Evolutionary conservation across 2,329 filamentous ascomycete species (phyloP).

Genomic region (Westerdykella sp.): DNA sequence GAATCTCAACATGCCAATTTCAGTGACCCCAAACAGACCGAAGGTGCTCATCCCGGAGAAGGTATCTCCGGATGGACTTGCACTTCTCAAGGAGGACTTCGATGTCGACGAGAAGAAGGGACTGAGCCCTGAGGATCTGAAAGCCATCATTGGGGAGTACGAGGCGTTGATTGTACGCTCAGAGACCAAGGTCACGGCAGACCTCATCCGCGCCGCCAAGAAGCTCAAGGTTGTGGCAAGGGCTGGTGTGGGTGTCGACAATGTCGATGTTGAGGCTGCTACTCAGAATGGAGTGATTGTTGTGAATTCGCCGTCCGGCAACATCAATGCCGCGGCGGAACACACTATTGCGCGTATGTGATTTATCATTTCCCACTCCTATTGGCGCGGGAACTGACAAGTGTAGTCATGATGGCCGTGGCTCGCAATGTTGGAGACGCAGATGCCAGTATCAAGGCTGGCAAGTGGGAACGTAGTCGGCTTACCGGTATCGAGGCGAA

Average conservation of each 20-base stretch:
- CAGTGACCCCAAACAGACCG: constrained; percentile 27
- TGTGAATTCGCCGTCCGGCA: constrained; percentile 72
- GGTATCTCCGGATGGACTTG: constrained; percentile 70
- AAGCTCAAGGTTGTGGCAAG: constrained; percentile 72
- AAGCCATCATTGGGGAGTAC: constrained; percentile 62
- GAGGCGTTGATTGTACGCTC: constrained; percentile 74
- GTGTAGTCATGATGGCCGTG: constrained; percentile 59
- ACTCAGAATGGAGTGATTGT: constrained; percentile 71
- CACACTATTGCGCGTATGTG: constrained; percentile 59
- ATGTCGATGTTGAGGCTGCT: constrained; percentile 68
- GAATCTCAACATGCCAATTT: constrained; percentile 26
- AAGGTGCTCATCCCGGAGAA: constrained; percentile 72
- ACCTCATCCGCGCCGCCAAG: constrained; percentile 58
- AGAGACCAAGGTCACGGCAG: constrained; percentile 71
- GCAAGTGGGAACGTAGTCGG: constrained; percentile 68
- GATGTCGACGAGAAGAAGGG: constrained; percentile 64
- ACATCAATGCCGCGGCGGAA: constrained; percentile 74
- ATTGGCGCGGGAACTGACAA: constrained; percentile 32
- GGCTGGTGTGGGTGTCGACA: constrained; percentile 74
- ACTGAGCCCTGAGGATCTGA: constrained; percentile 57
- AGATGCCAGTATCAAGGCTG: constrained; percentile 62
- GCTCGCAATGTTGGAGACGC: constrained; percentile 68
- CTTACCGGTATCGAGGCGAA: constrained; percentile 74
- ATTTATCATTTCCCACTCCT: constrained; percentile 9
- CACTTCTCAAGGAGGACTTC: constrained; percentile 59